These are phyloP conservation scores for Trebouxia sp. DNA, from an alignment of 139 green algal species.

Conservation along the genomic window DNA sequence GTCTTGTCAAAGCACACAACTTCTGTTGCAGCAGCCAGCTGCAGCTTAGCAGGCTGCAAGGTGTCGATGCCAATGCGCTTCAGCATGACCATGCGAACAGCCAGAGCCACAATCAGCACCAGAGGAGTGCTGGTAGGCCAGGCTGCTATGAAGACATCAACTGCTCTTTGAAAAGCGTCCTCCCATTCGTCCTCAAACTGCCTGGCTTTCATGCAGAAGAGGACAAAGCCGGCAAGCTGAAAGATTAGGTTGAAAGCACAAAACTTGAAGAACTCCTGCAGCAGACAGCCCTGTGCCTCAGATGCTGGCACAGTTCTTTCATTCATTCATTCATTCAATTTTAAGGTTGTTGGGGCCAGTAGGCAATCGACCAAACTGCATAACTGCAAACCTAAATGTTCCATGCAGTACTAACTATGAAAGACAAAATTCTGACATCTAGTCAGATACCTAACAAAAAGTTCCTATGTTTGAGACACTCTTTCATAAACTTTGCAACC, in stretches of 20 bases:
- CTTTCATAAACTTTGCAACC: too few relatives aligned
- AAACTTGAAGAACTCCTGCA: slow-evolving; percentile 8
- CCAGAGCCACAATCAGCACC: background rate
- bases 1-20: slow-evolving; percentile 11
- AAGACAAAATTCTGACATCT: too few relatives aligned
- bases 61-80: background rate
- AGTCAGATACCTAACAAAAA: too few relatives aligned
- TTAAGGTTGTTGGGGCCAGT: too few relatives aligned
- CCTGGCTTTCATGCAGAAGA: background rate
- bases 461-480: too few relatives aligned
- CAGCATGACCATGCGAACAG: background rate
- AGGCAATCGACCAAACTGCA: too few relatives aligned
- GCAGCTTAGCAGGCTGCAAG: background rate
- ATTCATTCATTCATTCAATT: too few relatives aligned
- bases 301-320: too few relatives aligned
- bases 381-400: too few relatives aligned
- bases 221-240: background rate
- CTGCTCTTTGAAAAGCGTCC: background rate
- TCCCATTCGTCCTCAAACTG: background rate
- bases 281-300: too few relatives aligned
- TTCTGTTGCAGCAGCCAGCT: background rate
- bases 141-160: background rate
- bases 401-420: too few relatives aligned
- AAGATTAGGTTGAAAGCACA: background rate
- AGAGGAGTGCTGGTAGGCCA: background rate